Evolutionary conservation across 345 rosid species (phyloP).

Genomic region (Sisymbrium altissimum): DNA sequence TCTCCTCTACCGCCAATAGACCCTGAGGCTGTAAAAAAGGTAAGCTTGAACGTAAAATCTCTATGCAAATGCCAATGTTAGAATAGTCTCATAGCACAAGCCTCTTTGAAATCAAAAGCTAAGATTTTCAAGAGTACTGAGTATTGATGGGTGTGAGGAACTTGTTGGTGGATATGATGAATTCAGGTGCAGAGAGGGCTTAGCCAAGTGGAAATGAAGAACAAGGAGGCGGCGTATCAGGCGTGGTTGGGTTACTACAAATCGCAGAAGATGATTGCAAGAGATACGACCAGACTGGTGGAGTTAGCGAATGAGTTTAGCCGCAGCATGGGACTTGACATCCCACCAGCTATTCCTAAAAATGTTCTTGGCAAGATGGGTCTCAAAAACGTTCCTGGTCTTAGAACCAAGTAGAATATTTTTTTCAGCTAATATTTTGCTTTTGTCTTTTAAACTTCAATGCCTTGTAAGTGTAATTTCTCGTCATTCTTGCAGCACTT

Average conservation of each 20-base stretch:
- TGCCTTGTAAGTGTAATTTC: conserved; percentile 19
- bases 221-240: conserved; percentile 85
- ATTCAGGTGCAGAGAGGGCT: conserved; percentile 72
- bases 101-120: neutral
- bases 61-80: neutral
- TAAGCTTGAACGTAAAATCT: conserved; percentile 17
- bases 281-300: conserved; percentile 69
- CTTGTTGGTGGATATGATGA: conserved; percentile 10
- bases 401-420: conserved; percentile 55
- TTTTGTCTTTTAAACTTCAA: neutral
- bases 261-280: conserved; percentile 66
- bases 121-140: neutral
- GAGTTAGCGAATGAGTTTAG: conserved; percentile 96
- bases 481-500: conserved; percentile 4
- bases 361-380: conserved; percentile 85
- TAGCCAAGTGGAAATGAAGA: conserved; percentile 76
- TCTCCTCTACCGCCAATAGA: conserved; percentile 58
- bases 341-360: conserved; percentile 82
- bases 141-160: conserved; percentile 17
- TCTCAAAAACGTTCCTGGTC: conserved; percentile 82
- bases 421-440: neutral
- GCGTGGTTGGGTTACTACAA: conserved; percentile 99
- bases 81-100: neutral
- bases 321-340: conserved; percentile 87
- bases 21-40: conserved; percentile 81